Base-by-base conservation (phyloP, 768 basidiomycete genomes). In the Rhodotorula paludigena region DNA sequence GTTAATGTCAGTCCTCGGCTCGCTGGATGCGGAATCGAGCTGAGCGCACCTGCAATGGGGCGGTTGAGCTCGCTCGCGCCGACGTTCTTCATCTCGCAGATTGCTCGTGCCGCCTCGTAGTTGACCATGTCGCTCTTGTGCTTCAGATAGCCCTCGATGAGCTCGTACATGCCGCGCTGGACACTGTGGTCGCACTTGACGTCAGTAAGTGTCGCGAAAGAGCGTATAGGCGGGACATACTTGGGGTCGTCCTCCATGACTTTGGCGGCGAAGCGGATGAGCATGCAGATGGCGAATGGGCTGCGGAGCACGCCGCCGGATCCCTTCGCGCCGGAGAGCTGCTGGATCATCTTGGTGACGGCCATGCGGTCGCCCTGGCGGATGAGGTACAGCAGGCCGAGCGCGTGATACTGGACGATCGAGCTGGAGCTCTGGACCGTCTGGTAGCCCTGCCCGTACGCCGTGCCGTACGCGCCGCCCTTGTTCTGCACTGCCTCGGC, bases 41-140 rank as follows among this genome's bases (percentile, higher is more conserved):
- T 15, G 2, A 25, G 36, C 86, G 76, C 69, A 91, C 93, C 91
- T 60, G 91, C 85, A 68, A 99, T 91, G 1, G 96, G 84, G 74
- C 91, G 87, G 33, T 86, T 86, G 59, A 98, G 81, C 74, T 98
- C 92, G 9, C 84, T 78, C 14, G 86, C 77, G 35, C 86, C 83
- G 36, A 92, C 88, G 68, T 87, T 85, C 79, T 87, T 89, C 89
- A 94, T 90, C 78, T 97, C 94, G 78, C 93, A 97, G 69, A 99
- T 94, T 12, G 87, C 93, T 51, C 96, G 88, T 7, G 96, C 94
- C 30, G 96, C 96, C 78, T 99, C 96, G 68, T 92, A 89, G 80
- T 98, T 98, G 76, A 99, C 96, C 94, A 97, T 99, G 78, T 99
- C 96, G 74, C 92, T 96, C 82, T 99, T 99, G 80, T 99, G 96